These are phyloP conservation scores for Rosa chinensis DNA, from an alignment of 306 rosid genomes.

Conservation along the genomic window DNA sequence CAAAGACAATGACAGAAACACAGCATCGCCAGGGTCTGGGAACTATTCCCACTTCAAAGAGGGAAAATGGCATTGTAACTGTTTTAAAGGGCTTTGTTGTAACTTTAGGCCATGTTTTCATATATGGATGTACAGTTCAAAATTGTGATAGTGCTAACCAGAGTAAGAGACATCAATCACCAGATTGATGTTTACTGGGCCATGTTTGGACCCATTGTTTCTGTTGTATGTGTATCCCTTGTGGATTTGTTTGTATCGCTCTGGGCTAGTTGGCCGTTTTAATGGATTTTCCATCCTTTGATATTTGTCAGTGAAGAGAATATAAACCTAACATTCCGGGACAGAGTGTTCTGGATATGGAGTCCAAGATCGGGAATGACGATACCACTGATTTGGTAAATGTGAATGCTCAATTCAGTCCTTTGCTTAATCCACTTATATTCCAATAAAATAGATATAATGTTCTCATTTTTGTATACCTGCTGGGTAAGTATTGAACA, in stretches of 20 bases:
- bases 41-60: conserved; percentile 24
- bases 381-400: too few species aligned
- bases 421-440: background rate
- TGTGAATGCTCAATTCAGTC: background rate
- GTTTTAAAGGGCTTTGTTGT: conserved; percentile 29
- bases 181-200: background rate
- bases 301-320: too few species aligned
- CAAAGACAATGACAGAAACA: conserved; percentile 21
- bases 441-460: background rate
- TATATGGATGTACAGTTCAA: conserved; percentile 42
- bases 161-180: background rate
- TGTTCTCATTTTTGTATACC: background rate
- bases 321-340: too few species aligned
- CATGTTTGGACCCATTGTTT: too few species aligned
- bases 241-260: too few species aligned
- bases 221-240: too few species aligned
- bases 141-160: conserved; percentile 23
- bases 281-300: too few species aligned
- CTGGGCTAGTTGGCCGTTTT: too few species aligned
- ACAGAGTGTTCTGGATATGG: too few species aligned
- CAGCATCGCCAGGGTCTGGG: background rate
- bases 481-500: background rate
- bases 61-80: conserved; percentile 19
- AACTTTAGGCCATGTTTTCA: conserved; percentile 22
- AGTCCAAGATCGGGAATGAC: too few species aligned